Conservation (phyloP, 2,329 filamentous ascomycete species). For the Zasmidium cellare region DNA sequence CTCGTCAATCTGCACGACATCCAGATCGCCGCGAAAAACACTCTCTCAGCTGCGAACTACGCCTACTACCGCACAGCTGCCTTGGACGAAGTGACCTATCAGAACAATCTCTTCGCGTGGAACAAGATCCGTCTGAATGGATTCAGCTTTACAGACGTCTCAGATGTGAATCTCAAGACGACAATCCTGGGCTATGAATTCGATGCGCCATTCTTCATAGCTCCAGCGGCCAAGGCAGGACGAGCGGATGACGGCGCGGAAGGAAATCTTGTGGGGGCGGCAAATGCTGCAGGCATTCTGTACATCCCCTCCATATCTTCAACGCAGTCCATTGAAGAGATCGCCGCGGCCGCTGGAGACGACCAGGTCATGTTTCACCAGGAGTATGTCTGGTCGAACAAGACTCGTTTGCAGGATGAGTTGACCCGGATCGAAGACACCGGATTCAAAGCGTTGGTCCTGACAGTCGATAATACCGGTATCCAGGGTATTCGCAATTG, state of each 20-base stretch:
- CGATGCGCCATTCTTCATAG: constrained; percentile 87
- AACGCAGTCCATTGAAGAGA: constrained; percentile 35
- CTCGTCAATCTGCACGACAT: constrained; percentile 30
- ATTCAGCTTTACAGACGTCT: constrained; percentile 28
- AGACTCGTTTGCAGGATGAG: constrained; percentile 32
- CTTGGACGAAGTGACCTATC: constrained; percentile 31
- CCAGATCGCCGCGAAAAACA: constrained; percentile 43
- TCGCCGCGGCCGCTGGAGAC: constrained; percentile 30
- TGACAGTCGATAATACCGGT: constrained; percentile 43
- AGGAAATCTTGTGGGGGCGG: constrained; percentile 48
- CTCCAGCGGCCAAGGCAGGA: constrained; percentile 89
- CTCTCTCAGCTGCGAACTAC: constrained; percentile 47
- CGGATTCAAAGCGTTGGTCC: constrained; percentile 42
- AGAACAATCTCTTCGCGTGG: constrained; percentile 30
- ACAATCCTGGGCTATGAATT: constrained; percentile 86
- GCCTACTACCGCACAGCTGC: constrained; percentile 32
- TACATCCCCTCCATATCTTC: constrained; percentile 49
- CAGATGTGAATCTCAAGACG: constrained; percentile 48
- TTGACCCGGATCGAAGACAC: constrained; percentile 34
- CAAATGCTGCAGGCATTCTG: constrained; percentile 50
- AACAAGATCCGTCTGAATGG: constrained; percentile 29
- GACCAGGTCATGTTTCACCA: constrained; percentile 43
- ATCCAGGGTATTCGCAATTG: constrained; percentile 37
- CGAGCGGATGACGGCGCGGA: constrained; percentile 73
- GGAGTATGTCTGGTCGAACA: constrained; percentile 39